Percentiles rank a stretch among this genome's conserved stretches.
Evolutionary conservation across 2,329 filamentous ascomycete genomes (phyloP).

Genomic region (Fonsecaea pedrosoi): DNA sequence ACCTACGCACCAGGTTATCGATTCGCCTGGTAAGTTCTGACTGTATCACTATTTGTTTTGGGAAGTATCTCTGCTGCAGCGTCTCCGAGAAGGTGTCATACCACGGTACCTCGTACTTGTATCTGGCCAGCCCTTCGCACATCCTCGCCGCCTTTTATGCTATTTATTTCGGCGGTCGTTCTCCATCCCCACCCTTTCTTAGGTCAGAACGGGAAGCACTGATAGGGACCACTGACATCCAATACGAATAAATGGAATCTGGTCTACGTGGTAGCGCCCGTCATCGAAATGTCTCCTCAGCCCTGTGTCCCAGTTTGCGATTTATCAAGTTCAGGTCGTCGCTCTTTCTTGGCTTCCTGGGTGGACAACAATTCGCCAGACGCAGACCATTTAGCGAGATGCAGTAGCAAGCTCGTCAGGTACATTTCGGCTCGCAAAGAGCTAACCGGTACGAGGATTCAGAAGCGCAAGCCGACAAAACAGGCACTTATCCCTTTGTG

Average conservation of each 20-base stretch:
- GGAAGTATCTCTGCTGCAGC: neutral
- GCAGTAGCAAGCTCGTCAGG: neutral
- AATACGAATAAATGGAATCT: neutral
- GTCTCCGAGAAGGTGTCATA: neutral
- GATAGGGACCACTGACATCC: neutral
- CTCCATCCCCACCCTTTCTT: neutral
- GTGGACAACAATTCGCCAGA: neutral
- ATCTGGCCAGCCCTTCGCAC: neutral
- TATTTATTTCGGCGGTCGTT: neutral
- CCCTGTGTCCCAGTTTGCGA: neutral
- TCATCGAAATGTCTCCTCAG: neutral
- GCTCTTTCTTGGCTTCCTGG: neutral
- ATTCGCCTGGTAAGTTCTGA: neutral
- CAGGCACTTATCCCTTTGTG: neutral
- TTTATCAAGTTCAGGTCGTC: neutral
- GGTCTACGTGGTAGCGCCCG: neutral
- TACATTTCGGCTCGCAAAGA: constrained; percentile 13
- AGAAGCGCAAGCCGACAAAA: neutral
- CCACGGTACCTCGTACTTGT: neutral
- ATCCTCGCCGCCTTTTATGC: neutral
- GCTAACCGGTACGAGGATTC: neutral
- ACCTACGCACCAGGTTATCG: neutral
- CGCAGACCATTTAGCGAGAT: neutral
- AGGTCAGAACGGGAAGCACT: constrained; percentile 1
- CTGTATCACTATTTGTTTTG: neutral